phyloP scores from a whole-genome alignment of 129 eudicot species.

The Daucus carota region DNA sequence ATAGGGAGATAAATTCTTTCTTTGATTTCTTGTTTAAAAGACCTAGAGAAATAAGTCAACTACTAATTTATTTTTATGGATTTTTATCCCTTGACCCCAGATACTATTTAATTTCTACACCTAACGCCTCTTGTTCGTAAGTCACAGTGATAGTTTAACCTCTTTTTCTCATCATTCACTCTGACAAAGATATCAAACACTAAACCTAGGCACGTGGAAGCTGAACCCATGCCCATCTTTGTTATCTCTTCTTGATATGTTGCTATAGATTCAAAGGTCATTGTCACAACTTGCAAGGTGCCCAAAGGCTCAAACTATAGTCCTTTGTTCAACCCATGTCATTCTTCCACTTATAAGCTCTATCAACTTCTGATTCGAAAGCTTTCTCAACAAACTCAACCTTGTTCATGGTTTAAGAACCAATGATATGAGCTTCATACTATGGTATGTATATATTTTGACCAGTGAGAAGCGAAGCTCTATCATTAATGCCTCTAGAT shows the following conservation, averaged over 20 bases:
- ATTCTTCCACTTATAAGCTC: constrained; percentile 71
- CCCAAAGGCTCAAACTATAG: constrained; percentile 85
- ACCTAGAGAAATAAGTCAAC: no score
- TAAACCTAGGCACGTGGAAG: constrained; percentile 42
- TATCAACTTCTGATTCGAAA: constrained; percentile 56
- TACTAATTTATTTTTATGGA: no score
- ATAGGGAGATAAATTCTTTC: no score
- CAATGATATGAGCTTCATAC: constrained; percentile 80
- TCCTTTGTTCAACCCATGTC: constrained; percentile 91
- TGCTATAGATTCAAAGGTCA: constrained; percentile 45
- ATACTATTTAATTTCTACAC: no score
- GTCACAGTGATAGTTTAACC: constrained; percentile 52
- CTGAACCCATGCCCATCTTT: constrained; percentile 45
- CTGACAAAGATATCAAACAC: constrained; percentile 56
- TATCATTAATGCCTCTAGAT: constrained; percentile 39
- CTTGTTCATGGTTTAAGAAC: constrained; percentile 79
- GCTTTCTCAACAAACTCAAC: constrained; percentile 48
- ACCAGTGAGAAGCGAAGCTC: constrained; percentile 51
- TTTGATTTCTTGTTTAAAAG: no score
- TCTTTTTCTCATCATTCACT: constrained; percentile 25
- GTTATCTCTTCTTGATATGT: constrained; percentile 70
- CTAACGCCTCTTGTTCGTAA: constrained; percentile 79
- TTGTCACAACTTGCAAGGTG: constrained; percentile 73
- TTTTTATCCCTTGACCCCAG: no score
- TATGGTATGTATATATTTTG: constrained; percentile 76